These are phyloP conservation scores for Cordyceps tenuipes DNA, from an alignment of 2,329 filamentous ascomycete genomes.

Conservation along the genomic window DNA sequence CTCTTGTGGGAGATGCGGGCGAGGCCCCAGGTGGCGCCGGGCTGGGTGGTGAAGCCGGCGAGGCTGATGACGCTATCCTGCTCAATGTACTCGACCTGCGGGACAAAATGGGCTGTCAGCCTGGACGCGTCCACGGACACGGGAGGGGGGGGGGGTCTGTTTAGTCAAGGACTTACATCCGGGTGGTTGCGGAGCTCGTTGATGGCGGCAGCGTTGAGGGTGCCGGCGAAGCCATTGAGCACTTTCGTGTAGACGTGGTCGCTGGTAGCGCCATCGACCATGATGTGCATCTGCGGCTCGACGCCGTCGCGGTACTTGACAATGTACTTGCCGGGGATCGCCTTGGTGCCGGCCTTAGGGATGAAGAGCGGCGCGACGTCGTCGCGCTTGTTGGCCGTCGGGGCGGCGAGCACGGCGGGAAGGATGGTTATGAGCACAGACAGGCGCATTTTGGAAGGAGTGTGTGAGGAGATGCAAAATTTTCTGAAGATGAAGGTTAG, in stretches of 20 bases:
- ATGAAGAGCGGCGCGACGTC: slow-evolving; percentile 20
- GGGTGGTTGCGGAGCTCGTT: slow-evolving; percentile 18
- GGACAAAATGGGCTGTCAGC: too few species aligned
- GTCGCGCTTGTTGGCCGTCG: slow-evolving; percentile 17
- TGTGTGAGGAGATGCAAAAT: background rate
- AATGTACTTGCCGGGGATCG: slow-evolving; percentile 23
- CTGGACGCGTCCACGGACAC: too few species aligned
- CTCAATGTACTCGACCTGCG: slow-evolving; percentile 30
- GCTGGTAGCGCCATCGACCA: slow-evolving; percentile 18
- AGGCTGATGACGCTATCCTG: slow-evolving; percentile 44
- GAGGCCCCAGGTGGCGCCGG: slow-evolving; percentile 32
- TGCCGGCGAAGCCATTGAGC: slow-evolving; percentile 20
- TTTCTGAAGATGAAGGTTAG: background rate
- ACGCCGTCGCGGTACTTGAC: slow-evolving; percentile 21
- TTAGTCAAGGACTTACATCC: slow-evolving; percentile 14
- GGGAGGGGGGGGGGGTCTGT: too few species aligned
- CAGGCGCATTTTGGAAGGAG: slow-evolving; percentile 16
- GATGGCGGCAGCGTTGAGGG: slow-evolving; percentile 16
- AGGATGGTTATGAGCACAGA: slow-evolving; percentile 18
- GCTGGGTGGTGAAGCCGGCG: slow-evolving; percentile 28
- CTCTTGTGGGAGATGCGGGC: slow-evolving; percentile 28
- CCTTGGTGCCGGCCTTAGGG: slow-evolving; percentile 11
- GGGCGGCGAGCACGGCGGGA: slow-evolving; percentile 18
- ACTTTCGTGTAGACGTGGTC: slow-evolving; percentile 19
- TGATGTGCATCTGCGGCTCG: slow-evolving; percentile 13